phyloP scores from a whole-genome alignment of 257 asterid genomes.

The Linaria vulgaris region DNA sequence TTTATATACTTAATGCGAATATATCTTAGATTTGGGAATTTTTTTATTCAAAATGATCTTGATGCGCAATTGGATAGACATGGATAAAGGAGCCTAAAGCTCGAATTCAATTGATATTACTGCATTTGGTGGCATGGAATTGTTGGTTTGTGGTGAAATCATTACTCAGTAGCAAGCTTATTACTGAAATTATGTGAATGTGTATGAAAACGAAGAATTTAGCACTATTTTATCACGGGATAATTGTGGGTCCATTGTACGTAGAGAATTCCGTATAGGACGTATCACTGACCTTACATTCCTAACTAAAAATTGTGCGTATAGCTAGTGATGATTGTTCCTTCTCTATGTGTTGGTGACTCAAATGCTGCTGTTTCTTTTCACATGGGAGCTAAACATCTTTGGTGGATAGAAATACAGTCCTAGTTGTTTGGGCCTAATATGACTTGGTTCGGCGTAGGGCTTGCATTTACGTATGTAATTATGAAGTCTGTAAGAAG shows the following conservation, averaged over 20 bases:
- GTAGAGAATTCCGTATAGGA: not conserved
- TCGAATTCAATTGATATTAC: conserved; percentile 4
- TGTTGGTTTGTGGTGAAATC: not conserved
- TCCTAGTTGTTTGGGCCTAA: not conserved
- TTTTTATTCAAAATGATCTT: not conserved
- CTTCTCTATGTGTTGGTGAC: not conserved
- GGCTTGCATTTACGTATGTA: not conserved
- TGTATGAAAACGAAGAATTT: not conserved
- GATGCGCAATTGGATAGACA: not conserved
- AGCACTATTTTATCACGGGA: not conserved
- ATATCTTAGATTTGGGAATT: too few relatives aligned
- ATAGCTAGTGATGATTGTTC: not conserved
- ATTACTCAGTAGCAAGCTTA: not conserved
- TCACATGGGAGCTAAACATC: not conserved
- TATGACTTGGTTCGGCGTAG: not conserved
- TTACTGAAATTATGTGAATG: not conserved
- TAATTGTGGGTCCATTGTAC: not conserved
- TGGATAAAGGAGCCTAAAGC: not conserved
- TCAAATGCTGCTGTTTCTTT: conserved; percentile 3
- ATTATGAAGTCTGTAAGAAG: too few relatives aligned
- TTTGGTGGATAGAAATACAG: not conserved
- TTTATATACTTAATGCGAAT: too few relatives aligned
- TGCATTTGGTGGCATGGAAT: conserved; percentile 3
- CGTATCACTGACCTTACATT: not conserved
- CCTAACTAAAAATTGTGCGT: not conserved